phyloP scores from a whole-genome alignment of 1,284 basidiomycete genomes.

The Malassezia psittaci region DNA sequence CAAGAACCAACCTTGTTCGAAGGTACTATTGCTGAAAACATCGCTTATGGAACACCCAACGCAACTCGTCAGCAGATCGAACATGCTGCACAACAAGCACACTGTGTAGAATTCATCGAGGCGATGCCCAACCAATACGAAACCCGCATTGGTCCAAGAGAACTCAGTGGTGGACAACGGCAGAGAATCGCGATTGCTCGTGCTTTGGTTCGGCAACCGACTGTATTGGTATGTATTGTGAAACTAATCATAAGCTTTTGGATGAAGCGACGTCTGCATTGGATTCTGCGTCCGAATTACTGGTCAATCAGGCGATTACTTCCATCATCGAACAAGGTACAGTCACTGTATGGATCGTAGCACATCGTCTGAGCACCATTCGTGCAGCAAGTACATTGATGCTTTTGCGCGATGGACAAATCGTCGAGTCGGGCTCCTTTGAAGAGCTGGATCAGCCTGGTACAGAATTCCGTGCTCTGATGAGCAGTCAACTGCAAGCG shows the following conservation, averaged over 20 bases:
- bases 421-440: constrained; percentile 51
- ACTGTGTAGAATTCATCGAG: constrained; percentile 84
- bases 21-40: constrained; percentile 83
- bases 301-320: constrained; percentile 51
- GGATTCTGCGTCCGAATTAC: constrained; percentile 49
- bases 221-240: constrained; percentile 45
- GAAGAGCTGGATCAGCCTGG: constrained; percentile 48
- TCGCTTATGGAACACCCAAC: constrained; percentile 66
- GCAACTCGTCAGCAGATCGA: constrained; percentile 74
- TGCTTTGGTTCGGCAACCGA: constrained; percentile 51
- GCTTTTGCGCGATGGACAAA: constrained; percentile 50
- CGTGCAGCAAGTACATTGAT: constrained; percentile 51
- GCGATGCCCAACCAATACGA: constrained; percentile 75
- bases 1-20: constrained; percentile 51
- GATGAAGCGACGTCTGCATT: constrained; percentile 49
- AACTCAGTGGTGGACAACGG: constrained; percentile 50
- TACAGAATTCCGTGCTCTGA: constrained; percentile 31
- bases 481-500: constrained; percentile 38
- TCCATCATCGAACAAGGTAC: constrained; percentile 50
- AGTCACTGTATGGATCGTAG: constrained; percentile 53
- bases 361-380: constrained; percentile 52
- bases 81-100: constrained; percentile 74
- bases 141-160: constrained; percentile 53
- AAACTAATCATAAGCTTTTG: constrained; percentile 18
- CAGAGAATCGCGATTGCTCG: constrained; percentile 53